phyloP scores from a whole-genome alignment of 352 stramenopile species.

The Phytophthora capsici region DNA sequence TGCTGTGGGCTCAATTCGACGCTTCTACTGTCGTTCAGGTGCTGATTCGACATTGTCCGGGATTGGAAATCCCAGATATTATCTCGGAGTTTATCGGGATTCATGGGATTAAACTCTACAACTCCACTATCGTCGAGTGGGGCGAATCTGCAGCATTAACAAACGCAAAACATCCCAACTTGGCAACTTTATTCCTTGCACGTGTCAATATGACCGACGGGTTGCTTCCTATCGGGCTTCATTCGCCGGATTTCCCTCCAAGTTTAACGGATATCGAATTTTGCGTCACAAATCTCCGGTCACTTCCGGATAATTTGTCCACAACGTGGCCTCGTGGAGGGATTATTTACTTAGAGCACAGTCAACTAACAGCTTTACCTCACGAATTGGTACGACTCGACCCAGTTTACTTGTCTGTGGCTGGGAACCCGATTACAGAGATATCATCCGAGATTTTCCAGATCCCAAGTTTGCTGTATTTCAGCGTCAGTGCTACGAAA shows the following conservation, averaged over 20 bases:
- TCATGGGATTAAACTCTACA: conserved; percentile 46
- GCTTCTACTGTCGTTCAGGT: conserved; percentile 27
- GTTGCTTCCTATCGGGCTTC: conserved; percentile 36
- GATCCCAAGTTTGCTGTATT: not conserved
- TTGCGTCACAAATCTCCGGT: conserved; percentile 37
- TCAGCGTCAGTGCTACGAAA: conserved; percentile 16
- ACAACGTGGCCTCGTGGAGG: conserved; percentile 29
- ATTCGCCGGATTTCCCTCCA: conserved; percentile 38
- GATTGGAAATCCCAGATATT: conserved; percentile 27
- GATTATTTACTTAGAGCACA: conserved; percentile 28
- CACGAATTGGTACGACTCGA: conserved; percentile 14
- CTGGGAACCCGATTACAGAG: conserved; percentile 26
- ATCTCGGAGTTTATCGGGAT: conserved; percentile 31
- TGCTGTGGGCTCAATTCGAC: conserved; percentile 31
- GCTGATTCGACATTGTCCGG: conserved; percentile 39
- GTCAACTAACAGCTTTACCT: conserved; percentile 19
- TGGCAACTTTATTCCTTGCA: conserved; percentile 39
- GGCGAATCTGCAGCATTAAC: conserved; percentile 30
- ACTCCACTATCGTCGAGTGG: conserved; percentile 42
- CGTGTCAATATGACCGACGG: conserved; percentile 41
- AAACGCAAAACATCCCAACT: conserved; percentile 15
- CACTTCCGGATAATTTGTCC: conserved; percentile 37
- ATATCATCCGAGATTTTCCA: conserved; percentile 27
- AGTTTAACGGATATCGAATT: conserved; percentile 45
- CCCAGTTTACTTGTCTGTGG: conserved; percentile 26